Base-by-base conservation (phyloP, 23 red algal genomes). In the Gracilaria gracilis region DNA sequence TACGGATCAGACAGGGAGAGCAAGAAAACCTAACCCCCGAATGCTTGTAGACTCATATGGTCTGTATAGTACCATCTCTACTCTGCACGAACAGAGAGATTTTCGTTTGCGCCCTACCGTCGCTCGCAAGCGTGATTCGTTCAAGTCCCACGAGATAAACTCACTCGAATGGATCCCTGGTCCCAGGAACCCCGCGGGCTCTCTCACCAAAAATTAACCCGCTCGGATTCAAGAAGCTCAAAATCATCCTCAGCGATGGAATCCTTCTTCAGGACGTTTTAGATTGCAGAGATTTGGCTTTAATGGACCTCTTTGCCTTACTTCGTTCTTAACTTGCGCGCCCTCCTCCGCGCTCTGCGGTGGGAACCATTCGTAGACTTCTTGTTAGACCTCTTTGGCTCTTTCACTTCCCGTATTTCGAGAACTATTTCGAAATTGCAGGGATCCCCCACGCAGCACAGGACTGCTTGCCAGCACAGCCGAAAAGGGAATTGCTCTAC, bases 11-110 rank as follows among this genome's bases (percentile, higher is more conserved):
- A 47, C 9, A 7, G 55, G 51, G 4, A 29, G 28, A n/a, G 34
- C 36, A 9, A 42, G 19, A 20, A 42, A 29, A 6, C 58, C 21
- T 9, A 3, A 64, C 58, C 58, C 49, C 35, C 25, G 28, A 9
- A 2, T 80, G 75, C 24, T 54, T 13, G 75, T 48, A 15, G 75
- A 80, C 75, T 80, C 75, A 8, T 21, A 48, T 21, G 75, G 75
- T 13, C 38, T 80, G 34, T 8, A 48, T 9, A 48, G 16, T 29
- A 80, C 75, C n/a, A 50, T 80, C 2, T 53, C 75, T 11, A 80
- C 75, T 54, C 0, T 80, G 17, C 75, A 50, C 29, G 75, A 80
- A 16, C 42, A 54, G n/a, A 48, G 27, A 24, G 29, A 48, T 51
- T 57, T 53, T 50, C 51, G 75, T 46, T 28, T 80, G 42, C 34